Evolutionary conservation across 495 filamentous ascomycete species (phyloP), one percentile per base, ranked within the genome.

Genomic region (Podospora comata): DNA sequence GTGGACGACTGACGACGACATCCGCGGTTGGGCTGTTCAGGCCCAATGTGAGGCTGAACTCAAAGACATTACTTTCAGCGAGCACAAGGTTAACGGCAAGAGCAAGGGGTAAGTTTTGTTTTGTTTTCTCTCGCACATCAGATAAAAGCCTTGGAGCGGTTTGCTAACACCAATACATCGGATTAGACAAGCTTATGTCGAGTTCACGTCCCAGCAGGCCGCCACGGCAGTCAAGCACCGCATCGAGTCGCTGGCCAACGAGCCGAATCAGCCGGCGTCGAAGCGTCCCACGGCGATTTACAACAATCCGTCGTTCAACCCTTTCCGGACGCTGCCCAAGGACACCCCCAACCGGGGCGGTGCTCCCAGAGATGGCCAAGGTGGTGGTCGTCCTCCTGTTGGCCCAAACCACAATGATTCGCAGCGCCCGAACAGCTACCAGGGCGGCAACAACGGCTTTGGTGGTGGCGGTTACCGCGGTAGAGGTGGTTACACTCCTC

Each of bases 21-120:
- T 99, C 67, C 90, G 95, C 60, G 92, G 91, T 66, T 97, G 93
- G 94, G 86, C 90, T 13, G 87, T 88, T 70, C 83, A 91, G 68
- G 90, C 89, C 32, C 84, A 83, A 9, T 90, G 86, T 70, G 95
- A 98, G 75, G 85, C 88, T 59, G 92, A 96, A 73, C 83, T 99
- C 23, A 92, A 92, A 74, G 94, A 97, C 66, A 89, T 98, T 57
- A 96, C 94, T 0, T 98, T 97, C 73, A 96, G 90, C 69, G 95
- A 99, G 76, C 95, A 98, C 79, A 99, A 99, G 78, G 93, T 98
- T 16, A 99, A 99, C 73, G 95, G 95, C 65, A 99, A 99, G 79
- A 95, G 92, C 77, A 97, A 97, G 81, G 93, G 94, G 94, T 97
- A 83, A 71, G 89, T 64, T 30, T 15, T 13, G 39, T 48, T 48